phyloP scores from a whole-genome alignment of 306 rosid genomes.

The Malus domestica region ASM211411v1 NC_041796.1:19340501-19341000 shows the following conservation, averaged over 20 bases:
- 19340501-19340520: constrained; percentile 88
- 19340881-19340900: background rate
- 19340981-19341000: background rate
- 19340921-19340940: background rate
- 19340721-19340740: background rate
- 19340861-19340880: background rate
- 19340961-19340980: background rate
- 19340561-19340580: background rate
- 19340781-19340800: background rate
- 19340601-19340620: background rate
- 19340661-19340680: background rate
- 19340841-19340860: background rate
- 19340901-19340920: background rate
- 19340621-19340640: background rate
- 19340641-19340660: background rate
- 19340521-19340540: constrained; percentile 80
- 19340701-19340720: background rate
- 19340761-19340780: background rate
- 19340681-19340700: background rate
- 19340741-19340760: background rate
- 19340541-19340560: constrained; percentile 77
- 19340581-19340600: background rate
- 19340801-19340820: background rate
- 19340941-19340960: background rate
- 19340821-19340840: background rate